Percentiles rank a stretch among this genome's conserved stretches.
These are phyloP conservation scores for Dioscorea cayenensis DNA, from an alignment of 116 monocot genomes.

Conservation along the genomic window DNA sequence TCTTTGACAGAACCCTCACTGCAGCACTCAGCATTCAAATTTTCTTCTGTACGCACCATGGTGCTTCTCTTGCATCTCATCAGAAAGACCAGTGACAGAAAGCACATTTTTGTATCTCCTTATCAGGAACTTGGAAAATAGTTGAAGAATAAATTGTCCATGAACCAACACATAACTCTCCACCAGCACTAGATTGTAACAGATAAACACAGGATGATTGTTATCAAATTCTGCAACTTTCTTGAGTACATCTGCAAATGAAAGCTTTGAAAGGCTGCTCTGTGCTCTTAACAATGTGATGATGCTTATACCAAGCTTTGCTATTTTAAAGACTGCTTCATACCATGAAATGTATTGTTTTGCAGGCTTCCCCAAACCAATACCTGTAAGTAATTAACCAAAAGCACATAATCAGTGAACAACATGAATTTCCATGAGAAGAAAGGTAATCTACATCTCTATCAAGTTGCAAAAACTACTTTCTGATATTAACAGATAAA, in stretches of 20 bases:
- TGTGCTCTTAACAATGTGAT: constrained; percentile 95
- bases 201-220: constrained; percentile 65
- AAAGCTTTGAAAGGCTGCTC: constrained; percentile 77
- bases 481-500: not conserved
- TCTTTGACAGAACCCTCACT: constrained; percentile 54
- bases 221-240: constrained; percentile 74
- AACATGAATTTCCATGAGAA: not conserved
- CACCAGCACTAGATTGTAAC: constrained; percentile 59
- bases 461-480: not conserved
- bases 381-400: constrained; percentile 58
- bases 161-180: constrained; percentile 95
- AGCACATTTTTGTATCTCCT: constrained; percentile 60
- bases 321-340: constrained; percentile 87
- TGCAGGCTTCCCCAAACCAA: constrained; percentile 79
- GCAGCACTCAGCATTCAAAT: constrained; percentile 83
- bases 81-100: constrained; percentile 70
- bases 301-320: constrained; percentile 73
- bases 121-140: constrained; percentile 90
- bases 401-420: not conserved
- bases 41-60: constrained; percentile 69
- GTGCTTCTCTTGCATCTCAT: constrained; percentile 70
- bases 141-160: constrained; percentile 96
- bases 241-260: constrained; percentile 81
- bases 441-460: not conserved
- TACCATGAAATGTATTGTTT: constrained; percentile 89